Percentiles rank a stretch among this genome's conserved stretches.
phyloP scores from a whole-genome alignment of 2,329 filamentous ascomycete species.

The Cladophialophora immunda region DNA sequence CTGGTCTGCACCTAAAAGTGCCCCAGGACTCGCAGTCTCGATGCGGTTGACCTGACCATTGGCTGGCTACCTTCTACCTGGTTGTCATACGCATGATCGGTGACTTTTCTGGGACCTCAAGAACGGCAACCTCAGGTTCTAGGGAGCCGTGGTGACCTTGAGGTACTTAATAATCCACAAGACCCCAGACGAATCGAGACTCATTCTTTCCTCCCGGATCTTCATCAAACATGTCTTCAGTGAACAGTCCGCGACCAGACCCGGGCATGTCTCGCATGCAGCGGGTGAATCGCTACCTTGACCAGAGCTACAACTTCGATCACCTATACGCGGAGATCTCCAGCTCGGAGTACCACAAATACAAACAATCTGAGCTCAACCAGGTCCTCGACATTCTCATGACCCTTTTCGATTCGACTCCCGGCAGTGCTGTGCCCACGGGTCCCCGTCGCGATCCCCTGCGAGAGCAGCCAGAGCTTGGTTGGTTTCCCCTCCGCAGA shows the following conservation, averaged over 20 bases:
- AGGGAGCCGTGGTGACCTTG: not conserved
- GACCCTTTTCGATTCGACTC: conserved; percentile 9
- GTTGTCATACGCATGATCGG: not conserved
- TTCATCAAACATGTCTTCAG: not conserved
- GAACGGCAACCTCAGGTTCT: not conserved
- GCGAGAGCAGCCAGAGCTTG: conserved; percentile 5
- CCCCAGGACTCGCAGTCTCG: not conserved
- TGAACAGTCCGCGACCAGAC: not conserved
- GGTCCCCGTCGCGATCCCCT: not conserved
- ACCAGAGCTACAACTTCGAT: conserved; percentile 2
- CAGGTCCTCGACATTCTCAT: conserved; percentile 12
- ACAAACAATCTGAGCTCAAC: conserved; percentile 1
- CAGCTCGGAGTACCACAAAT: conserved; percentile 9
- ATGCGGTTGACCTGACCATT: not conserved
- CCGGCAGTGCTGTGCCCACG: not conserved
- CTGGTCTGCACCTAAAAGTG: not conserved
- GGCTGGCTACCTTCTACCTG: not conserved
- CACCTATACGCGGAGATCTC: conserved; percentile 5
- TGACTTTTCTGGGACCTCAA: not conserved
- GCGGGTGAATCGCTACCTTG: conserved; percentile 5
- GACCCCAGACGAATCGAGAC: not conserved
- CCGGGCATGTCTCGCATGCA: conserved; percentile 5
- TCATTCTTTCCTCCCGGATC: not conserved
- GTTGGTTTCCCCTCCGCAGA: not conserved
- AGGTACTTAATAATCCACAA: not conserved